Evolutionary conservation across 2,329 filamentous ascomycete genomes (phyloP), one percentile per base, ranked within the genome.

Genomic region (Ophiostoma novo-ulmi): DNA sequence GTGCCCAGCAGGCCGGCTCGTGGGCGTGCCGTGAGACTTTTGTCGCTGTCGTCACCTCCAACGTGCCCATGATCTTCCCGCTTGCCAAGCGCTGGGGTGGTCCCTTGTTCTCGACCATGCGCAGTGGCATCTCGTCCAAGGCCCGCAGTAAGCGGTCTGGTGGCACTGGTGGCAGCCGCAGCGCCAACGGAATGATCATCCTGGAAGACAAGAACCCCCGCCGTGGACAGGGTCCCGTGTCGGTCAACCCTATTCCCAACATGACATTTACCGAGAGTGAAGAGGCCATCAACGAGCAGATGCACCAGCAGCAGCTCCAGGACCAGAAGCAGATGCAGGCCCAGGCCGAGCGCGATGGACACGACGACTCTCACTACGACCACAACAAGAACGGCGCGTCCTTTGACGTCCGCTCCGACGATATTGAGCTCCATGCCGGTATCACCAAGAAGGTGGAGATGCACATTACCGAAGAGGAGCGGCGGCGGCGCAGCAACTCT

Each of bases 1-100:
- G 80, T 41, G 80, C 79, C 22, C 76, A 80, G 64, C 74, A 79
- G 35, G 77, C 77, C 68, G 80, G 79, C 5, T 79, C 78, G 20
- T 82, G 81, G 81, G 80, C 79, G 22, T 72, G 72, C 20, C 74
- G 75, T 65, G 75, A 76, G 71, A 75, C 75, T 1, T 76, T 76
- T 70, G 74, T 76, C 22, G 75, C 74, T 52, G 74, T 76, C 66
- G 71, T 76, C 31, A 75, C 74, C 5, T 74, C 75, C 64, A 75
- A 75, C 65, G 69, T 70, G 55, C 74, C 73, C 69, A 75, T 75
- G 73, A 71, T 75, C 41, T 72, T 74, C 68, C 73, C 74, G 35
- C 71, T 74, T 20, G 1, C 72, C 44, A 73, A 67, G 72, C 75
- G 41, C 58, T 75, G 73, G 74, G 69, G 69, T 31, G 31, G 14